Conservation (phyloP, 495 filamentous ascomycete genomes). For the Hyaloscypha hepaticicola region DNA sequence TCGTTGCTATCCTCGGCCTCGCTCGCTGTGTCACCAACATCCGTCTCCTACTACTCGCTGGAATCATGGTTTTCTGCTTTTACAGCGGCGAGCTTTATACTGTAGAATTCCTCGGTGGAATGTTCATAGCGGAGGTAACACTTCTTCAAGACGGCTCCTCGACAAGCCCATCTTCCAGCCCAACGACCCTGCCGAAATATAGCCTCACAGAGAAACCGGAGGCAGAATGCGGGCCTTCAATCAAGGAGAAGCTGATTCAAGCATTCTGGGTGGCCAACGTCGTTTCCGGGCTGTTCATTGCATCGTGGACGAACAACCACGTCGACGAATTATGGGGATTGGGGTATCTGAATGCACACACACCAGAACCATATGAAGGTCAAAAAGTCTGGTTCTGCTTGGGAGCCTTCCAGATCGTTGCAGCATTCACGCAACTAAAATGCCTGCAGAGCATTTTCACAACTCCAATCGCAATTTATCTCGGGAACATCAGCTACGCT, state of each 20-base stretch:
- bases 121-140: constrained; percentile 59
- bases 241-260: constrained; percentile 23
- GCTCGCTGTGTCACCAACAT: constrained; percentile 48
- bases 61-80: constrained; percentile 55
- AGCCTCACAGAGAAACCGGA: constrained; percentile 24
- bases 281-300: constrained; percentile 42
- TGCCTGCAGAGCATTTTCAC: constrained; percentile 55
- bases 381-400: constrained; percentile 52
- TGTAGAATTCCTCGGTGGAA: constrained; percentile 58
- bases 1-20: constrained; percentile 56
- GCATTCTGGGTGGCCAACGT: constrained; percentile 34
- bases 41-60: constrained; percentile 45
- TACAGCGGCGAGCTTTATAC: constrained; percentile 58
- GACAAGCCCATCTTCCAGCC: constrained; percentile 9
- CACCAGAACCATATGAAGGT: constrained; percentile 39
- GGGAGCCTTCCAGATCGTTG: constrained; percentile 55
- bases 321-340: constrained; percentile 40
- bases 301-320: constrained; percentile 43
- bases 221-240: constrained; percentile 8
- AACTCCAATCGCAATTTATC: constrained; percentile 57
- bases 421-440: constrained; percentile 51
- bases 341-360: constrained; percentile 33
- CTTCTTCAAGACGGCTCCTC: constrained; percentile 41
- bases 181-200: constrained; percentile 22
- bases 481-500: constrained; percentile 57